Evolutionary conservation across 2,329 filamentous ascomycete genomes (phyloP).

Genomic region (Alternaria postmessia): DNA sequence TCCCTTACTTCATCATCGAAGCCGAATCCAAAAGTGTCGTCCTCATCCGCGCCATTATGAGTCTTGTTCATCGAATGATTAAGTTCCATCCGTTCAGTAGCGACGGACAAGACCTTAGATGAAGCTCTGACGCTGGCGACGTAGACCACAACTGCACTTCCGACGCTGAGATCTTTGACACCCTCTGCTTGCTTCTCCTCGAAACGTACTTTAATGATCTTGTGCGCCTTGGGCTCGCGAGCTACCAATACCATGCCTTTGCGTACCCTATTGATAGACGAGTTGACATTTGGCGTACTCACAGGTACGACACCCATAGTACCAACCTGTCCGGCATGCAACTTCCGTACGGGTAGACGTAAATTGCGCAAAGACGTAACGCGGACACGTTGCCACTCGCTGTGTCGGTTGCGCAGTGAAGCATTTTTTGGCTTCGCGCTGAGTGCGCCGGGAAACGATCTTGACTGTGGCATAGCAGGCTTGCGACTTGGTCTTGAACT

Average conservation of each 20-base stretch:
- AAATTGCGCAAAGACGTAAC: conserved; percentile 90
- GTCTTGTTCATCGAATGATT: neutral
- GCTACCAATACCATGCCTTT: conserved; percentile 85
- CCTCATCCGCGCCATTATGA: conserved; percentile 32
- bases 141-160: conserved; percentile 81
- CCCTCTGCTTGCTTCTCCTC: conserved; percentile 60
- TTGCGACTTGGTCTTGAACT: conserved; percentile 34
- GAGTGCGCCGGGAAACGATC: conserved; percentile 59
- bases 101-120: conserved; percentile 71
- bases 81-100: conserved; percentile 11
- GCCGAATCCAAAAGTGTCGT: conserved; percentile 65
- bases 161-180: conserved; percentile 69
- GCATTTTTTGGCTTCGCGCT: conserved; percentile 31
- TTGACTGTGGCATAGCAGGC: conserved; percentile 51
- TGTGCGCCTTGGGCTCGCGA: conserved; percentile 62
- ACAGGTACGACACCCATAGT: conserved; percentile 77
- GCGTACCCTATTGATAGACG: conserved; percentile 55
- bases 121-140: conserved; percentile 85
- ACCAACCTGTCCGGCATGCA: conserved; percentile 84
- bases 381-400: conserved; percentile 78
- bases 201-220: conserved; percentile 71
- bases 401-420: conserved; percentile 26
- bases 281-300: conserved; percentile 36
- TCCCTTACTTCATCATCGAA: conserved; percentile 57
- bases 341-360: conserved; percentile 77